Percentiles rank a stretch among this genome's conserved stretches.
phyloP scores from a whole-genome alignment of 768 basidiomycete species.

The Boletellus emodensis region DNA sequence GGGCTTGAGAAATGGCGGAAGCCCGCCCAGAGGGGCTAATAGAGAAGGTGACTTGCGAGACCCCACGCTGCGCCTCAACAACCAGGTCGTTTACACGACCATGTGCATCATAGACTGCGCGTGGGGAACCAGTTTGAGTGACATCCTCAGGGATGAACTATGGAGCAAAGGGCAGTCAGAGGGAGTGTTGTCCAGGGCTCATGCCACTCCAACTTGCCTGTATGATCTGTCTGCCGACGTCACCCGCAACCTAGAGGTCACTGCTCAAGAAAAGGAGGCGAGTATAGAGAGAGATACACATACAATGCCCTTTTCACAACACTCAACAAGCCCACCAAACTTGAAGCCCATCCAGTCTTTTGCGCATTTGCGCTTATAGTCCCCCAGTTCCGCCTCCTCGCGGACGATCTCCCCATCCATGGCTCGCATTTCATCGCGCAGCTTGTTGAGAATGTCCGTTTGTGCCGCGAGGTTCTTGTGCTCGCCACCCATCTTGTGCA shows the following conservation, averaged over 20 bases:
- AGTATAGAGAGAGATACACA: constrained; percentile 14
- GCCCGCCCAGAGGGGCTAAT: constrained; percentile 32
- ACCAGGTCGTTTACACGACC: constrained; percentile 57
- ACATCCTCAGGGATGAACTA: constrained; percentile 79
- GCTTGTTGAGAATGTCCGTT: constrained; percentile 62
- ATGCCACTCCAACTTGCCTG: constrained; percentile 28
- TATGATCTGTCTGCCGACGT: constrained; percentile 45
- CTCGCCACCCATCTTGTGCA: constrained; percentile 85
- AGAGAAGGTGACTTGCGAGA: constrained; percentile 50
- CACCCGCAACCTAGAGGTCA: constrained; percentile 41
- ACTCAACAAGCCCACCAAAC: constrained; percentile 83
- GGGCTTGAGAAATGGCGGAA: constrained; percentile 2
- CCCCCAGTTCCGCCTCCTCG: constrained; percentile 76
- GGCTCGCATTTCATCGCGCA: constrained; percentile 71
- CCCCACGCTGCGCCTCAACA: constrained; percentile 55
- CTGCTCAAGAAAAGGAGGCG: neutral
- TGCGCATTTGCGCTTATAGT: constrained; percentile 73
- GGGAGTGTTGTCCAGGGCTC: neutral
- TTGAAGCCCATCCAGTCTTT: constrained; percentile 76
- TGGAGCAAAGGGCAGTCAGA: constrained; percentile 1
- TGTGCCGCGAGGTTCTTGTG: constrained; percentile 79
- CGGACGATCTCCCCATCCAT: constrained; percentile 82
- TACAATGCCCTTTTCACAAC: constrained; percentile 73
- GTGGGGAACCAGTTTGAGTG: constrained; percentile 75
- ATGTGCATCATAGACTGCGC: constrained; percentile 69